Conservation (phyloP, 495 filamentous ascomycete genomes). For the Viridothelium virens region DNA sequence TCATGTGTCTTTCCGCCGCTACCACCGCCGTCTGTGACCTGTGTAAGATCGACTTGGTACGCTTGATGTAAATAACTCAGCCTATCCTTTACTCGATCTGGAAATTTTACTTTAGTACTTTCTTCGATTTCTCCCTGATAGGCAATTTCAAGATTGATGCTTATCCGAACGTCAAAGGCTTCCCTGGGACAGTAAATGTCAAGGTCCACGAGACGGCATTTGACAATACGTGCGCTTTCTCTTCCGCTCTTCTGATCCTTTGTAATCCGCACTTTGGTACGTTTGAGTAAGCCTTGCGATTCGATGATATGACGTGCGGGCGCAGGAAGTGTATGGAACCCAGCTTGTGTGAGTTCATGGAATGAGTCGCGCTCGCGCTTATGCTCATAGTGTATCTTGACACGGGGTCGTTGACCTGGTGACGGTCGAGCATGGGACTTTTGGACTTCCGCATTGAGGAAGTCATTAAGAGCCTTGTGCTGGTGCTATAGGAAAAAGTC, state of each 20-base stretch:
- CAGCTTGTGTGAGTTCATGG: conserved; percentile 58
- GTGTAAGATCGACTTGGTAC: conserved; percentile 85
- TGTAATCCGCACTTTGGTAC: conserved; percentile 66
- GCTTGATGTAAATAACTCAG: conserved; percentile 77
- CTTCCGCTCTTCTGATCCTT: conserved; percentile 66
- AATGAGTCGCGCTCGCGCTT: conserved; percentile 74
- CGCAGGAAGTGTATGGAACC: conserved; percentile 45
- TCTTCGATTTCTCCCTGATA: conserved; percentile 39
- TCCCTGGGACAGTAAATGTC: conserved; percentile 66
- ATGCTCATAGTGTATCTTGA: conserved; percentile 71
- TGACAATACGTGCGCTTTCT: conserved; percentile 76
- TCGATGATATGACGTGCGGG: conserved; percentile 26
- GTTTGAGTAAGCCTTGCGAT: conserved; percentile 37
- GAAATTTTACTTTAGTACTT: conserved; percentile 26
- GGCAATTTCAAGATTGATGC: conserved; percentile 80
- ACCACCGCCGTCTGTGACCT: conserved; percentile 51
- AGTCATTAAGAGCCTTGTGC: conserved; percentile 69
- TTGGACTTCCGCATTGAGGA: conserved; percentile 63
- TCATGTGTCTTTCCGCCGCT: conserved; percentile 72
- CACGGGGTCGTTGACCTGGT: conserved; percentile 37
- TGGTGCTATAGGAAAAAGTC: conserved; percentile 47
- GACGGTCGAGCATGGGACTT: conserved; percentile 31
- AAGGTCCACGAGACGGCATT: conserved; percentile 74
- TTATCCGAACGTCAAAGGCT: conserved; percentile 77
- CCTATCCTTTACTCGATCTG: conserved; percentile 74